phyloP scores from a whole-genome alignment of 2,329 filamentous ascomycete species.

The Ophiostoma fasciatum region DNA sequence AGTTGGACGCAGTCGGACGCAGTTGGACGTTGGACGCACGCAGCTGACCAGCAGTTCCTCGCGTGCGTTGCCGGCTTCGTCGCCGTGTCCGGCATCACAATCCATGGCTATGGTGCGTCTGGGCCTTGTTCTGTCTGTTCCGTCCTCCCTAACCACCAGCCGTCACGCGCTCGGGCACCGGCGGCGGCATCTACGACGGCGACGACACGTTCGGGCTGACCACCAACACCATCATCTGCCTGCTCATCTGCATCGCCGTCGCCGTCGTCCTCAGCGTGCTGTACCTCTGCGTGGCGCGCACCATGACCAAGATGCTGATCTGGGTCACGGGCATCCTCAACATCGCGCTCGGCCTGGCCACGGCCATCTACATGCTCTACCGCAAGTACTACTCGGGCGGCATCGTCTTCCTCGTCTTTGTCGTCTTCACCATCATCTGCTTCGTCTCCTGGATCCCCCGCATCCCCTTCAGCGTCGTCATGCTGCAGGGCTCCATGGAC shows the following conservation, averaged over 20 bases:
- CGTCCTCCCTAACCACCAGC: conserved; percentile 14
- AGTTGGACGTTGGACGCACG: too few species aligned
- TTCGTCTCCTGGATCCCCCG: conserved; percentile 82
- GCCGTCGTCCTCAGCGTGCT: conserved; percentile 60
- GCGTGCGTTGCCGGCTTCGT: conserved; percentile 13
- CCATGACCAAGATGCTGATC: conserved; percentile 80
- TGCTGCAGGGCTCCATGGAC: conserved; percentile 76
- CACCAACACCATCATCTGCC: conserved; percentile 75
- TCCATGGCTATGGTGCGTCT: conserved; percentile 11
- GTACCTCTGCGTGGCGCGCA: conserved; percentile 62
- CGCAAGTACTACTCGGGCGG: conserved; percentile 67
- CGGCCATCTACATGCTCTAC: conserved; percentile 72
- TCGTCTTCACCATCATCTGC: conserved; percentile 63
- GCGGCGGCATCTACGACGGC: conserved; percentile 58
- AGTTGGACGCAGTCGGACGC: too few species aligned
- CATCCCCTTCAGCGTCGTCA: conserved; percentile 81
- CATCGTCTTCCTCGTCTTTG: conserved; percentile 75
- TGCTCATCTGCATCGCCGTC: conserved; percentile 60
- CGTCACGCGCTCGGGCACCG: conserved; percentile 44
- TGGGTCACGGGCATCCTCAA: conserved; percentile 87
- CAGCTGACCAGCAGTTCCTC: conserved; percentile 11
- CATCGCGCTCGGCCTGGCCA: conserved; percentile 69
- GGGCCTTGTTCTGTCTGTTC: neutral
- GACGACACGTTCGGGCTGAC: conserved; percentile 52
- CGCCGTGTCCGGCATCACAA: conserved; percentile 9